Percentiles rank a stretch among this genome's conserved stretches.
These are phyloP conservation scores for Panellus pusillus DNA, from an alignment of 768 basidiomycete species.

Conservation along the genomic window DNA sequence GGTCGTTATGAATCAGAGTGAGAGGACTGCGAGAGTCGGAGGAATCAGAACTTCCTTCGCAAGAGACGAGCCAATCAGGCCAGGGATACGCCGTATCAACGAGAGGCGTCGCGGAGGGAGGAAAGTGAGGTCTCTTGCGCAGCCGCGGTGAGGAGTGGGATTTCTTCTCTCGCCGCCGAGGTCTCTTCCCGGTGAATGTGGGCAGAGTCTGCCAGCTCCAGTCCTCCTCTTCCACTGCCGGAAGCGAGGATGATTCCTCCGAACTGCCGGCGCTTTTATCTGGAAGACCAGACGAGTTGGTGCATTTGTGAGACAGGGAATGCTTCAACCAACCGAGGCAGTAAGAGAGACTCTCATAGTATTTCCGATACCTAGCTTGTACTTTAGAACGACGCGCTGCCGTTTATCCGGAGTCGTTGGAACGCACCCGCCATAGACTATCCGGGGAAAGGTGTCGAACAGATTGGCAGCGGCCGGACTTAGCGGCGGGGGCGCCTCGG, in stretches of 20 bases:
- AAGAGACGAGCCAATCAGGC: conserved; percentile 12
- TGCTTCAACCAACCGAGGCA: background rate
- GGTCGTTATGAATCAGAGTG: background rate
- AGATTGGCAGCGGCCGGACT: conserved; percentile 5
- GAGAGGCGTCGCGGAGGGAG: conserved; percentile 1
- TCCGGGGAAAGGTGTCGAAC: conserved; percentile 19
- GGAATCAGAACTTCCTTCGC: background rate
- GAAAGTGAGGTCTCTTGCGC: conserved; percentile 17
- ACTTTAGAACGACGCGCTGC: too few species aligned
- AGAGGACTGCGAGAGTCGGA: background rate
- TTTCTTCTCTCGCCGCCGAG: background rate
- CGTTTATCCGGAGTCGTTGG: too few species aligned
- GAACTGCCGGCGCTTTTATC: too few species aligned
- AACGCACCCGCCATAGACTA: conserved; percentile 6
- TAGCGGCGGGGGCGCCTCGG: conserved; percentile 11
- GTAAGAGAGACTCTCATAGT: conserved; percentile 5
- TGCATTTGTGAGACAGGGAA: background rate
- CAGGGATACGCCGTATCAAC: conserved; percentile 15
- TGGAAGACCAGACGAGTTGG: background rate
- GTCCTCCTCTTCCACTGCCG: conserved; percentile 13
- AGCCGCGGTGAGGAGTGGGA: conserved; percentile 12
- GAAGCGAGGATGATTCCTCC: background rate
- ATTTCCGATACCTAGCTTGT: conserved; percentile 6
- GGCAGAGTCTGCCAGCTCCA: conserved; percentile 18
- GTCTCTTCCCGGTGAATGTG: conserved; percentile 8